Base-by-base conservation (phyloP, 2,329 filamentous ascomycete genomes). In the Calonectria henricotiae region DNA sequence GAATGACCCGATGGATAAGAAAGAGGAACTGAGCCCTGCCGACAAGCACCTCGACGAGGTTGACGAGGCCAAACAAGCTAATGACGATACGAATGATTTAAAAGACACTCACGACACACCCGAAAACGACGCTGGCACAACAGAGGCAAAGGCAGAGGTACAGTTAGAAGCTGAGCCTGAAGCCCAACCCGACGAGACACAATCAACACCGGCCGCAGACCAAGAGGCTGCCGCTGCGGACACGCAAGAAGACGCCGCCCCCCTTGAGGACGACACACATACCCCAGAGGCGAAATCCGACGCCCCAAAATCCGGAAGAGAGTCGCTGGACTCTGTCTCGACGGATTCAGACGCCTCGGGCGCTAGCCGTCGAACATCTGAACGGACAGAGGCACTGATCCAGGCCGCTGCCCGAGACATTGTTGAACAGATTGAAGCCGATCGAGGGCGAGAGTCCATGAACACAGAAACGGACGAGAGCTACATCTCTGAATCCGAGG, bases 341-440 rank as follows among this genome's bases (percentile, higher is more conserved):
- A 71, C 71, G 12, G 73, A 64, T 20, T 78, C 74, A 2, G 69
- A 70, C 37, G 60, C 49, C 51, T 76, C 75, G n/a, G 71, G 79
- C 20, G 79, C 84, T 32, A 72, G 79, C 25, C 79, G 84, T 30
- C 83, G 83, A n/a, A 79, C 81, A 1, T 87, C 85, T 1, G 75
- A 80, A 11, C 81, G 84, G 5, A 87, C 88, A 2, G 86, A 89
- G 73, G 87, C 85, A 7, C 80, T 88, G 41, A 89, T 89, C 69
- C 86, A 88, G 37, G 85, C 84, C 27, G 87, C 87, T 0, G 87
- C 87, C 1, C 82, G 84, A 62, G 86, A 86, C 25, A 86, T 89
- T 15, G 82, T 89, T 11, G 85, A 83, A 2, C 85, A 84, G 46
- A 84, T 88, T 17, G 85, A 82, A 41, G 80, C 84, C 44, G 68